phyloP scores from a whole-genome alignment of 1,139 yeast genomes.

The Pichia sp. region DNA sequence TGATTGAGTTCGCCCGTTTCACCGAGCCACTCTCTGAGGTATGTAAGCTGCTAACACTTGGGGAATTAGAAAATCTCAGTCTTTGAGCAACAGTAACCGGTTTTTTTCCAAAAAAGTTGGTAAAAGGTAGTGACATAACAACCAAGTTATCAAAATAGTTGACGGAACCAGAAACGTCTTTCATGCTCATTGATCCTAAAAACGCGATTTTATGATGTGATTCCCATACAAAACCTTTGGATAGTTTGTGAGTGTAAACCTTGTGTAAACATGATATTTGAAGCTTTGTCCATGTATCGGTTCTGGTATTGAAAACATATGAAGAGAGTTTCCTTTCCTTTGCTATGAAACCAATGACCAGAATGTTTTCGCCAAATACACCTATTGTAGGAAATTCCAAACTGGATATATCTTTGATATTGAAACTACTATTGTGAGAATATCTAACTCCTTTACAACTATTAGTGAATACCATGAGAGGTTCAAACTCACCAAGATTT shows the following conservation, averaged over 20 bases:
- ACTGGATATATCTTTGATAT: slow-evolving; percentile 4
- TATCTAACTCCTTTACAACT: slow-evolving; percentile 15
- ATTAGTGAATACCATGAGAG: slow-evolving; percentile 22
- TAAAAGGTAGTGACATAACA: slow-evolving; percentile 61
- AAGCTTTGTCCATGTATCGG: slow-evolving; percentile 62
- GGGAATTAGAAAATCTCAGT: neutral
- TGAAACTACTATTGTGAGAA: slow-evolving; percentile 2
- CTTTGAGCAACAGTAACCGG: neutral
- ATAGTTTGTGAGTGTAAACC: slow-evolving; percentile 53
- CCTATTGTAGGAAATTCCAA: slow-evolving; percentile 56
- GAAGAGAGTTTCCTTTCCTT: slow-evolving; percentile 52
- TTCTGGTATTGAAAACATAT: slow-evolving; percentile 55
- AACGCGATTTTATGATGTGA: slow-evolving; percentile 66
- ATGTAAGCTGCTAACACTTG: neutral
- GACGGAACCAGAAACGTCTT: slow-evolving; percentile 48
- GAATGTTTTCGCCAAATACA: slow-evolving; percentile 58
- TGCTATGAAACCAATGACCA: slow-evolving; percentile 55
- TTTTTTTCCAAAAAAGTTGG: slow-evolving; percentile 47
- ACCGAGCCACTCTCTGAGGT: neutral
- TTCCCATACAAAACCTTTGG: slow-evolving; percentile 70
- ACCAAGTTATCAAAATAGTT: slow-evolving; percentile 56
- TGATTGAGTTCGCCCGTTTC: slow-evolving; percentile 5
- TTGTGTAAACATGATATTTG: slow-evolving; percentile 55
- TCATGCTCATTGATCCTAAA: slow-evolving; percentile 48
- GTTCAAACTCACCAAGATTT: slow-evolving; percentile 15